Percentiles rank a stretch among this genome's conserved stretches.
Conservation (phyloP, 2,329 filamentous ascomycete genomes). For the Chalaropsis ovoidea region DNA sequence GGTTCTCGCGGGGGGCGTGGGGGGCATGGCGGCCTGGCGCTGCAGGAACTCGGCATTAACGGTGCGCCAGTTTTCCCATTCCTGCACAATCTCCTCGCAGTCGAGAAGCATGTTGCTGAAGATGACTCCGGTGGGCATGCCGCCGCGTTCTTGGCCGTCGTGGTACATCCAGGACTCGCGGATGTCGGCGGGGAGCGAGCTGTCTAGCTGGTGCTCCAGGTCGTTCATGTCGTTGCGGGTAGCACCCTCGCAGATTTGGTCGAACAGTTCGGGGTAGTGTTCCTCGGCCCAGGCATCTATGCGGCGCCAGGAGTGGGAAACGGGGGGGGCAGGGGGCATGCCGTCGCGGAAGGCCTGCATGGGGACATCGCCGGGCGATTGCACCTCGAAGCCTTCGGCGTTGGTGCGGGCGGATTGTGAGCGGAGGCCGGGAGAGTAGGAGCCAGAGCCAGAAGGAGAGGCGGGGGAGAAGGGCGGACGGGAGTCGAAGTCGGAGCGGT, state of each 20-base stretch:
- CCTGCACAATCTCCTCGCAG: constrained; percentile 94
- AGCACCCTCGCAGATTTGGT: constrained; percentile 85
- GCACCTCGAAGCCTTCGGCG: constrained; percentile 58
- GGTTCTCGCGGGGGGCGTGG: constrained; percentile 43
- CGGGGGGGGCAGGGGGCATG: constrained; percentile 76
- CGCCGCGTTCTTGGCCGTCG: constrained; percentile 94
- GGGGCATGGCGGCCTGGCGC: constrained; percentile 34
- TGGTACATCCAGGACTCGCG: constrained; percentile 84
- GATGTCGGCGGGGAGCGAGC: constrained; percentile 83
- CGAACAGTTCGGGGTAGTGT: constrained; percentile 86
- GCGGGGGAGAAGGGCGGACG: constrained; percentile 37
- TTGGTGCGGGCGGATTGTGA: constrained; percentile 60
- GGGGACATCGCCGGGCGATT: constrained; percentile 72
- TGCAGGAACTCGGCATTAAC: constrained; percentile 84
- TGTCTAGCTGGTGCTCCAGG: constrained; percentile 89
- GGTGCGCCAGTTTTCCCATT: constrained; percentile 92
- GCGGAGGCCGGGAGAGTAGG: constrained; percentile 84
- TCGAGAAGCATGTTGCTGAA: constrained; percentile 93
- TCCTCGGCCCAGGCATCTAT: constrained; percentile 92
- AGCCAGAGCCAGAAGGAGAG: constrained; percentile 47
- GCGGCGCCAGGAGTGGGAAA: constrained; percentile 81
- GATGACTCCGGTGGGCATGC: constrained; percentile 79
- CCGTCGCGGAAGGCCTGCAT: constrained; percentile 96
- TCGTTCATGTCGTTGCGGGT: constrained; percentile 95
- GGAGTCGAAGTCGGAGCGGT: constrained; percentile 35